phyloP scores from a whole-genome alignment of 169 alveolate genomes.

The Amoebophrya sp. region DNA sequence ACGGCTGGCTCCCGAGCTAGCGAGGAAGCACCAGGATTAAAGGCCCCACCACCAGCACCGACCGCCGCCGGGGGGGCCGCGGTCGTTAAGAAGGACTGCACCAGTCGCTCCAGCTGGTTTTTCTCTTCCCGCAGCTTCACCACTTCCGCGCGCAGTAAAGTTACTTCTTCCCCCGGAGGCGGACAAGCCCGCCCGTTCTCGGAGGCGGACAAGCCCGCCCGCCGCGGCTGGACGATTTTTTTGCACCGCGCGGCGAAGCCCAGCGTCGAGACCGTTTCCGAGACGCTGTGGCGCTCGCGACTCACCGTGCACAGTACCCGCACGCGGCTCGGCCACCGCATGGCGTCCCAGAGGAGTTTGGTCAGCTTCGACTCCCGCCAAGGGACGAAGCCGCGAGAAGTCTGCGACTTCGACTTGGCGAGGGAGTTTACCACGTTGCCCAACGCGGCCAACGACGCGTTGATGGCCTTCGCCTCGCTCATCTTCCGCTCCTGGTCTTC shows the following conservation, averaged over 20 bases:
- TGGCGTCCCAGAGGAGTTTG: neutral
- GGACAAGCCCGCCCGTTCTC: too few species aligned
- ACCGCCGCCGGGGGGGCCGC: too few species aligned
- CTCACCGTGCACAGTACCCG: neutral
- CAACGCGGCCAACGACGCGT: neutral
- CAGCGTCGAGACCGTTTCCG: neutral
- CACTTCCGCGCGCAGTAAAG: neutral
- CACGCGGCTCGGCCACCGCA: neutral
- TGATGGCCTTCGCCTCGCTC: neutral
- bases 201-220: too few species aligned
- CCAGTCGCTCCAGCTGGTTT: neutral
- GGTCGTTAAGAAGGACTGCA: neutral
- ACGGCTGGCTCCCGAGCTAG: too few species aligned
- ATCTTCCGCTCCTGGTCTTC: neutral
- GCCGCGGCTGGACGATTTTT: too few species aligned
- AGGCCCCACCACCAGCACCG: too few species aligned
- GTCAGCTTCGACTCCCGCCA: neutral
- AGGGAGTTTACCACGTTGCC: neutral
- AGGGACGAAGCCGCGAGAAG: neutral
- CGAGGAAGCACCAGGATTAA: too few species aligned
- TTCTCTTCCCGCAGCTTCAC: neutral
- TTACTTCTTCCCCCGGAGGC: neutral
- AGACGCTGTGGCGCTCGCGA: neutral
- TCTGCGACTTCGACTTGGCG: neutral
- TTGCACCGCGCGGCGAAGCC: neutral